These are phyloP conservation scores for Tetraselmis chui DNA, from an alignment of 139 green algal genomes.

Conservation along the genomic window DNA sequence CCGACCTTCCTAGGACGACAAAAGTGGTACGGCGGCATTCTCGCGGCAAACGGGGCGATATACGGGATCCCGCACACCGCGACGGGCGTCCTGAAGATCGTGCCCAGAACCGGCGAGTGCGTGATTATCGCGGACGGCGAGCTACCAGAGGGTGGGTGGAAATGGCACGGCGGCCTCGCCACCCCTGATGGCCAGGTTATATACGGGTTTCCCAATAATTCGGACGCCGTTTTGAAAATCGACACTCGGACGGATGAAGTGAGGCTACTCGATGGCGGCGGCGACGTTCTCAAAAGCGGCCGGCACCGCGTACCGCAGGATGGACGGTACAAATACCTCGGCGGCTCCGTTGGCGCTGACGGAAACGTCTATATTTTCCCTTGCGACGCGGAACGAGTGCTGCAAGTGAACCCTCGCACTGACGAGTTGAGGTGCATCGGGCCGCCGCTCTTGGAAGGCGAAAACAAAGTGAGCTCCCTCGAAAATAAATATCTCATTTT, in stretches of 20 bases:
- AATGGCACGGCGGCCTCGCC: slow-evolving; percentile 21
- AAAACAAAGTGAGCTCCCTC: not conserved
- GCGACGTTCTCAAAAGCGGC: not conserved
- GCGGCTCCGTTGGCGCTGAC: slow-evolving; percentile 7
- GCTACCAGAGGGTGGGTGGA: not conserved
- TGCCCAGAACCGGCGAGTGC: not conserved
- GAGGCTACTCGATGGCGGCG: not conserved
- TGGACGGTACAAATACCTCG: slow-evolving; percentile 16
- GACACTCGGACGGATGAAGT: not conserved
- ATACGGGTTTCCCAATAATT: slow-evolving; percentile 6
- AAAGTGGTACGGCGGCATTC: slow-evolving; percentile 14
- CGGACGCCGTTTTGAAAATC: not conserved
- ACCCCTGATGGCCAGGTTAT: slow-evolving; percentile 2
- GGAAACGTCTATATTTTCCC: slow-evolving; percentile 10
- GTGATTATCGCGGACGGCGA: too few species aligned
- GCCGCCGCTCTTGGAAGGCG: not conserved
- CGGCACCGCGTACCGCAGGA: not conserved
- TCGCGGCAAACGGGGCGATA: slow-evolving; percentile 9
- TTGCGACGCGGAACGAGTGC: slow-evolving; percentile 10
- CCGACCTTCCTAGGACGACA: slow-evolving; percentile 2
- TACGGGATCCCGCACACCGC: slow-evolving; percentile 21
- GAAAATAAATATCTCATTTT: too few species aligned
- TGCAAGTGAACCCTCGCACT: slow-evolving; percentile 1
- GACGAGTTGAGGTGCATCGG: slow-evolving; percentile 8
- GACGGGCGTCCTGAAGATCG: slow-evolving; percentile 13